Percentiles rank a stretch among this genome's conserved stretches.
Conservation (phyloP, 129 eudicot genomes). For the Pulicaria dysenterica region DNA sequence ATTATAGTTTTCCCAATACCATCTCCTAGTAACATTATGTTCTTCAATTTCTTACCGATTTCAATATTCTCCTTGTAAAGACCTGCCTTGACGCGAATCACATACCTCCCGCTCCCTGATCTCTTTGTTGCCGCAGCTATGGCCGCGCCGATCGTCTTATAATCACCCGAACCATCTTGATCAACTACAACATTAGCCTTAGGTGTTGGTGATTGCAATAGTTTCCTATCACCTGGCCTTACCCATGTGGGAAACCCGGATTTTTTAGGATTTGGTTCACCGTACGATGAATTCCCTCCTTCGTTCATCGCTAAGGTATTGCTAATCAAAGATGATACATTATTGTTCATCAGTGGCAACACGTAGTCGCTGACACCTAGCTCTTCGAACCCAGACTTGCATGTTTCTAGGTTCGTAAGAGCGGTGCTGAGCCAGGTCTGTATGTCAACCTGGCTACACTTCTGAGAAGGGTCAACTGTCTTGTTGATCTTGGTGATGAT, state of each 20-base stretch:
- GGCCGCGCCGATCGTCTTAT: slow-evolving; percentile 50
- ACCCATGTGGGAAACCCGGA: slow-evolving; percentile 67
- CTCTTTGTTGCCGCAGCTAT: slow-evolving; percentile 56
- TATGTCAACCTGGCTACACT: slow-evolving; percentile 42
- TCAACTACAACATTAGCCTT: slow-evolving; percentile 64
- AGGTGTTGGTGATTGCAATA: slow-evolving; percentile 48
- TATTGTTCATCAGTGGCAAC: slow-evolving; percentile 47
- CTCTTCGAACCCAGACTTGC: slow-evolving; percentile 55
- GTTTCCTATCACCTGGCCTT: slow-evolving; percentile 48
- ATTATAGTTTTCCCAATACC: slow-evolving; percentile 74
- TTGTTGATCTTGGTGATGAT: slow-evolving; percentile 47
- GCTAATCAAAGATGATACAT: slow-evolving; percentile 55
- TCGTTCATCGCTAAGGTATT: slow-evolving; percentile 60
- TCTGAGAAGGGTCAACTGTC: slow-evolving; percentile 42
- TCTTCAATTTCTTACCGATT: slow-evolving; percentile 47
- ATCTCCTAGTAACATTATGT: slow-evolving; percentile 76
- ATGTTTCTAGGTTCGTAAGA: slow-evolving; percentile 49
- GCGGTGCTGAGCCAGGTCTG: slow-evolving; percentile 56
- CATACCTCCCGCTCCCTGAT: slow-evolving; percentile 52
- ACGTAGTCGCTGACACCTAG: slow-evolving; percentile 51
- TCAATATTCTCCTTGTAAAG: slow-evolving; percentile 59
- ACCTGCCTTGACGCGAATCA: slow-evolving; percentile 64
- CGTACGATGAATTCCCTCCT: slow-evolving; percentile 20
- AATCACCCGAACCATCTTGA: slow-evolving; percentile 76
- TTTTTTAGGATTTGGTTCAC: slow-evolving; percentile 26